phyloP scores from a whole-genome alignment of 1,284 basidiomycete species.

The Porogramme epimiltina region DNA sequence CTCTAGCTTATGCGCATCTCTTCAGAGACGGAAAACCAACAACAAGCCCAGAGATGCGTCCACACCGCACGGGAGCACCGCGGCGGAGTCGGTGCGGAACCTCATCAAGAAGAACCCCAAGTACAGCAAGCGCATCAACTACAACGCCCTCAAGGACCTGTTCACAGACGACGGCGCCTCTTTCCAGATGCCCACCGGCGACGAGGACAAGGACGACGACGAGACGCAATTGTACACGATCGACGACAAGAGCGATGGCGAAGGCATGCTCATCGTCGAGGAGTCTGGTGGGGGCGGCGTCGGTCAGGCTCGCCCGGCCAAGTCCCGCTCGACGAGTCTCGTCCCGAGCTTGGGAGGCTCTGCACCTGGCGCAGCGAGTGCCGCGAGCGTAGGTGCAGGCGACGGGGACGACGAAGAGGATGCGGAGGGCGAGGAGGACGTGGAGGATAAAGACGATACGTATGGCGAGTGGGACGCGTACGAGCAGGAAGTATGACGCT shows the following conservation, averaged over 20 bases:
- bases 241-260: slow-evolving; percentile 58
- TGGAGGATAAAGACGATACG: slow-evolving; percentile 39
- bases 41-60: slow-evolving; percentile 74
- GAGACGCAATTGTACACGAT: slow-evolving; percentile 35
- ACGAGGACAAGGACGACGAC: slow-evolving; percentile 39
- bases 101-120: slow-evolving; percentile 81
- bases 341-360: slow-evolving; percentile 8
- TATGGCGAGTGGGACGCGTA: slow-evolving; percentile 43
- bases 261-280: slow-evolving; percentile 47
- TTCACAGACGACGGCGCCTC: slow-evolving; percentile 56
- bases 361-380: slow-evolving; percentile 9
- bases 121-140: slow-evolving; percentile 90
- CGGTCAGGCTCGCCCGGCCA: slow-evolving; percentile 23
- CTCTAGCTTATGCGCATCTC: slow-evolving; percentile 1
- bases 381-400: slow-evolving; percentile 14
- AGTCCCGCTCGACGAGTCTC: slow-evolving; percentile 19
- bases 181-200: slow-evolving; percentile 29
- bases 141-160: slow-evolving; percentile 79
- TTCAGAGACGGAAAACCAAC: slow-evolving; percentile 68
- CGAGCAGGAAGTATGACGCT: slow-evolving; percentile 47
- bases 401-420: slow-evolving; percentile 26
- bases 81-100: slow-evolving; percentile 80
- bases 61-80: slow-evolving; percentile 71
- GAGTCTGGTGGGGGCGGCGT: slow-evolving; percentile 42
- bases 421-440: slow-evolving; percentile 29